phyloP scores from a whole-genome alignment of 441 rosid genomes.

The Dalechampia spathulata region DNA sequence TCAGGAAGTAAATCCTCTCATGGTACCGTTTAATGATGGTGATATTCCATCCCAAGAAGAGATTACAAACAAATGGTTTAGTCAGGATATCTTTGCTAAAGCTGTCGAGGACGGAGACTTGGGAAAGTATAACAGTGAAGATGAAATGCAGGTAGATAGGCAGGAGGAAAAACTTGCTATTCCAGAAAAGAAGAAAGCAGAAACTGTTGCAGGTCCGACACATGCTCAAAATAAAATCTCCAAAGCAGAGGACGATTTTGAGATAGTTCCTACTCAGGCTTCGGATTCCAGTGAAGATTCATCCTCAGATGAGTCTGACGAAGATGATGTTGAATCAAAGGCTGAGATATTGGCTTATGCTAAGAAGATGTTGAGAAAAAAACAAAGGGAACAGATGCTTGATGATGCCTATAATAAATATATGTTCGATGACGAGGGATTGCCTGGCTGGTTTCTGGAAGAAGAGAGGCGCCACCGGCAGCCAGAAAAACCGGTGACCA shows the following conservation, averaged over 20 bases:
- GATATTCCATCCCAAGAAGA: conserved; percentile 59
- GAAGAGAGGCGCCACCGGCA: conserved; percentile 78
- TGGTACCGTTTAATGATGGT: conserved; percentile 67
- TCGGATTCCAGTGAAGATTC: conserved; percentile 70
- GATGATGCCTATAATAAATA: conserved; percentile 79
- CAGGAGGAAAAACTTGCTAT: conserved; percentile 17
- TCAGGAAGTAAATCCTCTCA: conserved; percentile 72
- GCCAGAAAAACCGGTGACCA: conserved; percentile 68
- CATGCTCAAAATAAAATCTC: conserved; percentile 15
- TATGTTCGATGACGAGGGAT: conserved; percentile 66
- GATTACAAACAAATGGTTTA: conserved; percentile 71
- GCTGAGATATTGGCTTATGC: conserved; percentile 91
- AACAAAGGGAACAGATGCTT: conserved; percentile 67
- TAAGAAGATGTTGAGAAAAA: conserved; percentile 90
- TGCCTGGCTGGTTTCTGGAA: conserved; percentile 84
- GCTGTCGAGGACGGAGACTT: conserved; percentile 80
- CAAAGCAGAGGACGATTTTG: conserved; percentile 53
- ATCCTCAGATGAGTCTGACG: conserved; percentile 69
- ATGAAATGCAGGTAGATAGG: conserved; percentile 37
- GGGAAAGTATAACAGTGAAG: conserved; percentile 42
- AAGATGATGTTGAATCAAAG: conserved; percentile 49
- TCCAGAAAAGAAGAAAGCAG: conserved; percentile 20
- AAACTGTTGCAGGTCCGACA: conserved; percentile 19
- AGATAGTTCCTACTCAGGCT: conserved; percentile 74
- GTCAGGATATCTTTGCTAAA: conserved; percentile 79